phyloP scores from a whole-genome alignment of 805 yeast species.

The Suhomyces canberraensis region DNA sequence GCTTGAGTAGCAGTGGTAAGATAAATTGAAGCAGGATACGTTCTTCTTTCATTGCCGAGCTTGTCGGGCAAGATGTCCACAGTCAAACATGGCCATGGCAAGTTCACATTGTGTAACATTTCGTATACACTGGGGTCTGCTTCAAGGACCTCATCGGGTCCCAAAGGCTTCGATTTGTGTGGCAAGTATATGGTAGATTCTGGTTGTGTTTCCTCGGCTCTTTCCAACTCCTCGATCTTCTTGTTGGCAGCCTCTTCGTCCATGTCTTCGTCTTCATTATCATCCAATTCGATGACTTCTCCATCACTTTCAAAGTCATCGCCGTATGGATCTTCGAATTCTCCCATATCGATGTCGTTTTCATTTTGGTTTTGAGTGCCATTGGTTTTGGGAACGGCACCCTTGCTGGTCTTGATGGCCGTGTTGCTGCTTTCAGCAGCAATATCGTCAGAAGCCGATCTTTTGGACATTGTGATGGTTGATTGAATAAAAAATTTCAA shows the following conservation, averaged over 20 bases:
- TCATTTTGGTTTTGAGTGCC: slow-evolving; percentile 22
- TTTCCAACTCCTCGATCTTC: slow-evolving; percentile 36
- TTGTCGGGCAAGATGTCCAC: slow-evolving; percentile 84
- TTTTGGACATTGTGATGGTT: slow-evolving; percentile 44
- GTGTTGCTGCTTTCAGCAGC: slow-evolving; percentile 17
- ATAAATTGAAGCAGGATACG: slow-evolving; percentile 83
- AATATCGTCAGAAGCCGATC: slow-evolving; percentile 41
- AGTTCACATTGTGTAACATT: slow-evolving; percentile 89
- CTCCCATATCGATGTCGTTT: slow-evolving; percentile 65
- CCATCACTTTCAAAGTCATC: slow-evolving; percentile 93
- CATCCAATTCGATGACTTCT: slow-evolving; percentile 78
- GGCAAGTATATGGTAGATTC: slow-evolving; percentile 71
- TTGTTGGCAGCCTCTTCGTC: slow-evolving; percentile 31
- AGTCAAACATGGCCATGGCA: slow-evolving; percentile 97
- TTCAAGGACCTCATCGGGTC: slow-evolving; percentile 93
- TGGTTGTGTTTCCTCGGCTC: slow-evolving; percentile 35
- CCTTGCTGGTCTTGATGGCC: slow-evolving; percentile 34
- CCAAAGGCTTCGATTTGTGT: slow-evolving; percentile 82
- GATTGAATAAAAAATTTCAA: slow-evolving; percentile 1
- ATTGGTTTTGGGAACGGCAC: slow-evolving; percentile 41
- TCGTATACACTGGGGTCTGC: slow-evolving; percentile 96
- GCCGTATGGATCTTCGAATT: slow-evolving; percentile 84
- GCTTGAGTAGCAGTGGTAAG: slow-evolving; percentile 95
- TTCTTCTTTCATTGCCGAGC: slow-evolving; percentile 83
- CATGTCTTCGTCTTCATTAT: slow-evolving; percentile 38